Percentiles rank a stretch among this genome's conserved stretches.
These are phyloP conservation scores for Talaromyces sp. DNA, from an alignment of 2,329 filamentous ascomycete species.

Conservation along the genomic window DNA sequence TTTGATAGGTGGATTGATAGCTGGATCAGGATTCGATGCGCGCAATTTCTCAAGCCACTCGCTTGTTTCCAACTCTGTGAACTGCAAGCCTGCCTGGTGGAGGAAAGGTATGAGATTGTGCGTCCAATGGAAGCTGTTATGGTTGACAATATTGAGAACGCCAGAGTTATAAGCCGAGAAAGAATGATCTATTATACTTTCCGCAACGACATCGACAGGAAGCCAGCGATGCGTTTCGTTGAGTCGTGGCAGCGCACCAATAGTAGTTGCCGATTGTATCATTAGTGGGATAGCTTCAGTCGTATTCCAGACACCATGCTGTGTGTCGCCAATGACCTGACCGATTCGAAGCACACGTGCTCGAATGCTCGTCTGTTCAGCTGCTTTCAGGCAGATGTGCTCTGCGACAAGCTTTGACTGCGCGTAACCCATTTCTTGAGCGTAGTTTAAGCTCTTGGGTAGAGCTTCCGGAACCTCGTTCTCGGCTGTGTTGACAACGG, in stretches of 20 bases:
- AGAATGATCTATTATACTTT: slow-evolving; percentile 29
- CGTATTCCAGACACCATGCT: slow-evolving; percentile 48
- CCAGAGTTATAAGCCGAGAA: slow-evolving; percentile 21
- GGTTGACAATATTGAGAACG: slow-evolving; percentile 3
- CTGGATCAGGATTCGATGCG: slow-evolving; percentile 45
- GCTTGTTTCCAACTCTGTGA: slow-evolving; percentile 22
- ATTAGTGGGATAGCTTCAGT: slow-evolving; percentile 52
- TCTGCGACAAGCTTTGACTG: slow-evolving; percentile 42
- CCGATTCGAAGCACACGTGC: slow-evolving; percentile 45
- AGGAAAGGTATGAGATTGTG: slow-evolving; percentile 50
- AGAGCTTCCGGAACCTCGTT: slow-evolving; percentile 33
- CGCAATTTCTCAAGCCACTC: slow-evolving; percentile 36
- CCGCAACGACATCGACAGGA: slow-evolving; percentile 41
- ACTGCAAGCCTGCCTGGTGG: slow-evolving; percentile 41
- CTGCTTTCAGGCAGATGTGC: slow-evolving; percentile 35
- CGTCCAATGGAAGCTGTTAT: slow-evolving; percentile 41
- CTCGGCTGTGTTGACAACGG: slow-evolving; percentile 33
- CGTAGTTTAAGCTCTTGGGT: slow-evolving; percentile 32
- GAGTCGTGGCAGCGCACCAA: slow-evolving; percentile 44
- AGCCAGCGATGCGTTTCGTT: slow-evolving; percentile 43
- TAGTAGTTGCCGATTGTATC: slow-evolving; percentile 43
- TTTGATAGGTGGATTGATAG: slow-evolving; percentile 49
- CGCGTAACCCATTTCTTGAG: slow-evolving; percentile 43
- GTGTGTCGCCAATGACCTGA: slow-evolving; percentile 48
- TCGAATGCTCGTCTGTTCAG: slow-evolving; percentile 26